phyloP scores from a whole-genome alignment of 1,284 basidiomycete species.

The Exobasidium cylindrosporum region DNA sequence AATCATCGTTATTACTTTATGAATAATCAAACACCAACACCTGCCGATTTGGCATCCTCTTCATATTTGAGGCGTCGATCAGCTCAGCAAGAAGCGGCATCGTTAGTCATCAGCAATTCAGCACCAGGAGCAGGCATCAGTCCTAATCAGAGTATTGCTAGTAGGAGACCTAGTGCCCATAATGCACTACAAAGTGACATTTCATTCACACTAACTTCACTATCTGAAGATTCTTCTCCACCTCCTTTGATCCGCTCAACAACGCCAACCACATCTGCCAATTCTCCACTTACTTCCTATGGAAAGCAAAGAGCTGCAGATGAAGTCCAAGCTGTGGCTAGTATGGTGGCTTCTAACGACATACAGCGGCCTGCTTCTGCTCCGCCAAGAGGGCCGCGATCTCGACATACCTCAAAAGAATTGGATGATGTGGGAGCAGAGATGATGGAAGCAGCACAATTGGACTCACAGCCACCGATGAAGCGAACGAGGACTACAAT shows the following conservation, averaged over 20 bases:
- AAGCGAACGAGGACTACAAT: background rate
- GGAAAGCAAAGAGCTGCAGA: conserved; percentile 7
- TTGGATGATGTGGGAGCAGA: conserved; percentile 4
- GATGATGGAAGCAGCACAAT: background rate
- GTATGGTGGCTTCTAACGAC: background rate
- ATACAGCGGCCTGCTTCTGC: conserved; percentile 13
- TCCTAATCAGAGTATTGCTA: conserved; percentile 24
- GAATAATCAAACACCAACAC: too few species aligned
- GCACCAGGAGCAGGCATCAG: conserved; percentile 21
- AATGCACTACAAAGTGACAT: background rate
- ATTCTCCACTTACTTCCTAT: background rate
- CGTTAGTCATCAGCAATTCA: conserved; percentile 16
- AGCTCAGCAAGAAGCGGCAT: conserved; percentile 4
- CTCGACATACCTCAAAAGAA: background rate
- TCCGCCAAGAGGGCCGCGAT: conserved; percentile 4
- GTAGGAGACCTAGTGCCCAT: conserved; percentile 13
- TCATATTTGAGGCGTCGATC: background rate
- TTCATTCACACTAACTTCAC: background rate
- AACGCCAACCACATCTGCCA: background rate
- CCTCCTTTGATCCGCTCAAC: background rate
- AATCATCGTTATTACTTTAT: too few species aligned
- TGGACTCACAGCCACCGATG: background rate
- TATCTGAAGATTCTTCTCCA: background rate
- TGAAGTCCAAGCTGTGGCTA: conserved; percentile 5
- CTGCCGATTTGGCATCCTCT: background rate